phyloP scores from a whole-genome alignment of 805 yeast genomes.

The Cyberlindnera mycetangii region DNA sequence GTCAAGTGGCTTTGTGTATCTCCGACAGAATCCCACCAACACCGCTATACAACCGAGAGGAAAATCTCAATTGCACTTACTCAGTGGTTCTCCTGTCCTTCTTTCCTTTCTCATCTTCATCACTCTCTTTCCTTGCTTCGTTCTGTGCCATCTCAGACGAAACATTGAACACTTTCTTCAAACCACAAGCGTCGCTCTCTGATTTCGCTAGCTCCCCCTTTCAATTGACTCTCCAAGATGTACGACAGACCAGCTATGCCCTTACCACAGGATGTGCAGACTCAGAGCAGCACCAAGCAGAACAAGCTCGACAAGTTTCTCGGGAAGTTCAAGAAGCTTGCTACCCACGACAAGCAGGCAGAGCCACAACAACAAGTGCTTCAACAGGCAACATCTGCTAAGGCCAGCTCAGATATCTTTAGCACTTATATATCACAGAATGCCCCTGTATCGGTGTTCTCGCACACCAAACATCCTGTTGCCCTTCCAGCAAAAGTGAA shows the following conservation, averaged over 20 bases:
- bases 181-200: not conserved
- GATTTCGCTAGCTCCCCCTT: not conserved
- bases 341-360: constrained; percentile 3
- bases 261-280: constrained; percentile 19
- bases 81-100: not conserved
- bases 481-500: constrained; percentile 27
- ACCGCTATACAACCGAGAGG: too few relatives aligned
- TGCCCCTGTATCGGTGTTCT: constrained; percentile 44
- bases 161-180: not conserved
- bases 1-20: too few relatives aligned
- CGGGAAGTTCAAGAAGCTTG: constrained; percentile 17
- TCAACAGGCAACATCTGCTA: constrained; percentile 7
- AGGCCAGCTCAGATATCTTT: constrained; percentile 34
- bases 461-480: constrained; percentile 29
- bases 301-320: constrained; percentile 11
- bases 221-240: constrained; percentile 11
- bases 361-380: constrained; percentile 5
- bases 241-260: constrained; percentile 33
- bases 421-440: constrained; percentile 38
- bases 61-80: too few relatives aligned
- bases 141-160: constrained; percentile 13
- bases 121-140: not conserved
- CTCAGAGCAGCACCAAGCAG: not conserved
- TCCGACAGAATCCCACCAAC: too few relatives aligned
- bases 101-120: not conserved